Conservation (phyloP, 2,329 filamentous ascomycete species). For the Madurella fahalii region DNA sequence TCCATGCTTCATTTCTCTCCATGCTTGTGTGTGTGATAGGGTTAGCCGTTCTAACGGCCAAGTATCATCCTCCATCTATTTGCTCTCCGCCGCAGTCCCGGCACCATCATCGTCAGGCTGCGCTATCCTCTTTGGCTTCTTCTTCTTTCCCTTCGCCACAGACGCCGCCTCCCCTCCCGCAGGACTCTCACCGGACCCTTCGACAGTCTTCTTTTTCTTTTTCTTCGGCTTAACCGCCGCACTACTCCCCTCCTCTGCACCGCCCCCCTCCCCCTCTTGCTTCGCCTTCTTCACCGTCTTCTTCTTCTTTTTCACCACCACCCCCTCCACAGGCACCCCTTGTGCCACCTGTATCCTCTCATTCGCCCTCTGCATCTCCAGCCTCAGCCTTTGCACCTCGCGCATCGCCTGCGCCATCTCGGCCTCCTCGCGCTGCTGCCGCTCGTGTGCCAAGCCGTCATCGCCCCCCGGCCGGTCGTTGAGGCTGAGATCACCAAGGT, state of each 20-base stretch:
- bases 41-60: not conserved
- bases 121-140: slow-evolving; percentile 24
- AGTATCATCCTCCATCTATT: not conserved
- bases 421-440: slow-evolving; percentile 69
- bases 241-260: slow-evolving; percentile 30
- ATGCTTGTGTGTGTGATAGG: not conserved
- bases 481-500: slow-evolving; percentile 68
- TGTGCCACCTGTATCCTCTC: slow-evolving; percentile 69
- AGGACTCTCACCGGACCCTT: not conserved
- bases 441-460: slow-evolving; percentile 54
- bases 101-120: slow-evolving; percentile 22
- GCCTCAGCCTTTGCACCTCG: slow-evolving; percentile 77
- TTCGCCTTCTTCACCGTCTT: slow-evolving; percentile 43
- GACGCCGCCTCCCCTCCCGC: slow-evolving; percentile 4
- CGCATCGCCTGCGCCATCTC: slow-evolving; percentile 87
- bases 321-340: slow-evolving; percentile 62
- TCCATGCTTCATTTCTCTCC: not conserved
- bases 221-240: slow-evolving; percentile 23
- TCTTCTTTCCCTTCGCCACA: slow-evolving; percentile 27
- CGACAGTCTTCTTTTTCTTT: slow-evolving; percentile 23
- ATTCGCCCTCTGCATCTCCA: slow-evolving; percentile 84
- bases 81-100: not conserved
- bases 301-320: slow-evolving; percentile 64
- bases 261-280: slow-evolving; percentile 27
- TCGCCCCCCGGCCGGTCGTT: slow-evolving; percentile 39